Evolutionary conservation across 345 rosid species (phyloP), one percentile per base, ranked within the genome.

Genomic region (Eucalyptus grandis): DNA sequence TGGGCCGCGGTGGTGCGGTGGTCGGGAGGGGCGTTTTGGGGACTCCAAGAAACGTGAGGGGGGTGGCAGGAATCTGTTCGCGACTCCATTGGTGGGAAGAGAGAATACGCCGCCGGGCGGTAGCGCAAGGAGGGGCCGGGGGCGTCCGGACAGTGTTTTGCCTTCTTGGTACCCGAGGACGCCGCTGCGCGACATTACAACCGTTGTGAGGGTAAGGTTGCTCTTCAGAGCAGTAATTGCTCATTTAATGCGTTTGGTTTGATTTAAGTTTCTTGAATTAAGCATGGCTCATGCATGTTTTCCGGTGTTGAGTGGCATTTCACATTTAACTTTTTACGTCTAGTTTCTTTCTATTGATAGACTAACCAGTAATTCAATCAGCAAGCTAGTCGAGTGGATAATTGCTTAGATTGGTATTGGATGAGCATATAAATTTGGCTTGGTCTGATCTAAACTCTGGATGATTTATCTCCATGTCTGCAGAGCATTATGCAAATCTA

Each of bases 141-240:
- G 88, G 87, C 51, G 87, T 50, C 88, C 93, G 19, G 87, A 82
- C 65, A 91, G 94, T 65, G 67, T 62, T 87, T 92, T 98, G 60
- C 99, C 99, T 90, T 89, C 95, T 89, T 95, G 97, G 98, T 96
- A 98, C 90, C 99, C 98, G 4, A 94, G 99, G 89, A 93, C 95
- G 12, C 98, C 99, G 87, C 95, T 97, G 4, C 94, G 94, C 5
- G 98, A 98, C 86, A 91, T 98, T 27, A 96, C 99, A 82, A 80
- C 93, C 43, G 60, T 95, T 86, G 85, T 92, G 26, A 89, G 95
- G 96, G 99, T 97, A 96, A 90, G 5, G 60, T n/a, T 13, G 40
- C 44, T 37, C 43, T 54, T 54, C 87, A 86, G 56, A 37, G 47
- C 22, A 77, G 85, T 77, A 77, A 77, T 77, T 40, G 85, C 47